These are phyloP conservation scores for Coniosporium tulheliwenetii DNA, from an alignment of 2,329 filamentous ascomycete species.

Conservation along the genomic window DNA sequence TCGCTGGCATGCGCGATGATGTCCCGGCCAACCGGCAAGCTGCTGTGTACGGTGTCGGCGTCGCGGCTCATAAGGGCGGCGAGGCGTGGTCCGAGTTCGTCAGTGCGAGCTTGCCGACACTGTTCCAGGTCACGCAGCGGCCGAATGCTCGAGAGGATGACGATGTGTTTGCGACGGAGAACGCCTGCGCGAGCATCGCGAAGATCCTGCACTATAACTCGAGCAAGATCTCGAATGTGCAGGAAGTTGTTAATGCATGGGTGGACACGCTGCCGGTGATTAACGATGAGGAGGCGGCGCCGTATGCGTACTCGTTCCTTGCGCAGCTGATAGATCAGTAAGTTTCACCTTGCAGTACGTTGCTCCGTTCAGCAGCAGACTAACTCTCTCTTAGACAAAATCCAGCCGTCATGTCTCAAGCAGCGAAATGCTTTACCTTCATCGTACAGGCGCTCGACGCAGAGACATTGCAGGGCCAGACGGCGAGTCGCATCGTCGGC, in stretches of 20 bases:
- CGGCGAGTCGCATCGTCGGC: conserved; percentile 58
- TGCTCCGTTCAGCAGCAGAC: not conserved
- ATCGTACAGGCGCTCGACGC: conserved; percentile 83
- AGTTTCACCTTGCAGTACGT: conserved; percentile 26
- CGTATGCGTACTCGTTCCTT: conserved; percentile 87
- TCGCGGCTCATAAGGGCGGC: conserved; percentile 86
- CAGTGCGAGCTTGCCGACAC: conserved; percentile 57
- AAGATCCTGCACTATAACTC: conserved; percentile 91
- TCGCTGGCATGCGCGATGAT: conserved; percentile 71
- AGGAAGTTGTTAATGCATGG: conserved; percentile 72
- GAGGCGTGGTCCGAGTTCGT: conserved; percentile 77
- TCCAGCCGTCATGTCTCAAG: conserved; percentile 60
- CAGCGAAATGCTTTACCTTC: conserved; percentile 67
- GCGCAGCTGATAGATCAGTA: conserved; percentile 88
- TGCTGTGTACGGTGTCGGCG: conserved; percentile 87
- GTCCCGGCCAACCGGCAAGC: conserved; percentile 90
- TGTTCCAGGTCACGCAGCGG: conserved; percentile 74
- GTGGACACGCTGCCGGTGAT: conserved; percentile 78
- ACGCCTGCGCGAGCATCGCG: conserved; percentile 88
- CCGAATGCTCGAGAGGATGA: conserved; percentile 77
- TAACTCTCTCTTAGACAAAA: conserved; percentile 51
- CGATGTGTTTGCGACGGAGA: conserved; percentile 93
- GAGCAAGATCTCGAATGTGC: conserved; percentile 56
- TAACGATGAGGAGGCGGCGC: conserved; percentile 94
- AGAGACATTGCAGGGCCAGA: conserved; percentile 76